These are phyloP conservation scores for Kwoniella bestiolae DNA, from an alignment of 768 basidiomycete species.

Conservation along the genomic window DNA sequence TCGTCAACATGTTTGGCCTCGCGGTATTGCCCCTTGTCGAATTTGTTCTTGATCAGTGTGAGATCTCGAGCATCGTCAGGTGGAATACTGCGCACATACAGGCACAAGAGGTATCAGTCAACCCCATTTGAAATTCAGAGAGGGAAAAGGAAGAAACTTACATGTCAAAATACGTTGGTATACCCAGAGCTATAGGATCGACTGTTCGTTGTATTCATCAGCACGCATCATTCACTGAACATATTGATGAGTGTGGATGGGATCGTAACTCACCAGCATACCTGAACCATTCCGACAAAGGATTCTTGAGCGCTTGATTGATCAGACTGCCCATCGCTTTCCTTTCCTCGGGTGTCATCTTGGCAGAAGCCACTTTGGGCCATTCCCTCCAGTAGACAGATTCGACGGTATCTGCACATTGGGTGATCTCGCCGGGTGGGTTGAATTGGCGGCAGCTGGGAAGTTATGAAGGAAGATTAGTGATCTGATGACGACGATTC, in stretches of 20 bases:
- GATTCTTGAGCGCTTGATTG: constrained; percentile 71
- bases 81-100: constrained; percentile 63
- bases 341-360: constrained; percentile 78
- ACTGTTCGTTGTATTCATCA: constrained; percentile 74
- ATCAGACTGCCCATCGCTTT: constrained; percentile 73
- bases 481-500: too few relatives aligned
- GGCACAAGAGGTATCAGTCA: too few relatives aligned
- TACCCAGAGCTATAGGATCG: constrained; percentile 79
- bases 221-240: neutral
- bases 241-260: too few relatives aligned
- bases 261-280: constrained; percentile 29
- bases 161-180: constrained; percentile 86
- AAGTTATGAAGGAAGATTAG: too few relatives aligned
- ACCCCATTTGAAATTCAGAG: too few relatives aligned
- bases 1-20: constrained; percentile 76
- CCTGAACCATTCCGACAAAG: constrained; percentile 61
- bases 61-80: constrained; percentile 86
- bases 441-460: constrained; percentile 87
- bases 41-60: constrained; percentile 74
- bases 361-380: constrained; percentile 73
- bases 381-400: constrained; percentile 81
- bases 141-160: constrained; percentile 21
- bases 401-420: constrained; percentile 76
- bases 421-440: constrained; percentile 71
- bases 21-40: constrained; percentile 81